phyloP scores from a whole-genome alignment of 2,329 filamentous ascomycete genomes.

The Neobulgaria alba region DNA sequence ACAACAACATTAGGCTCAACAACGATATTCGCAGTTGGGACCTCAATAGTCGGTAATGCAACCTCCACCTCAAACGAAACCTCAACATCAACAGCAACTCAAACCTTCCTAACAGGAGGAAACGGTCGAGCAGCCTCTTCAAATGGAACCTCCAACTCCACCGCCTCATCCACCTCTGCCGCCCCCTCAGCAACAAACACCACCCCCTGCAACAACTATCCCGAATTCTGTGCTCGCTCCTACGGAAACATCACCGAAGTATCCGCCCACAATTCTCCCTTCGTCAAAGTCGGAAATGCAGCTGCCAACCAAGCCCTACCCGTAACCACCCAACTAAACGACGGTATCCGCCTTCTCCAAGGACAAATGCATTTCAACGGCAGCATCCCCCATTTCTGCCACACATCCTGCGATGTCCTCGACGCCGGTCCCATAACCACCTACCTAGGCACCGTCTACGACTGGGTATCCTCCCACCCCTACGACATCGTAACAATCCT shows the following conservation, averaged over 20 bases:
- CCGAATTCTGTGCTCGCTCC: conserved; percentile 66
- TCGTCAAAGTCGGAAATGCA: conserved; percentile 59
- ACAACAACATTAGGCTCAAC: conserved; percentile 23
- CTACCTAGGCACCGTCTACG: conserved; percentile 59
- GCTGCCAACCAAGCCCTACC: conserved; percentile 66
- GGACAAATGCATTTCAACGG: conserved; percentile 56
- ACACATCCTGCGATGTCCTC: conserved; percentile 73
- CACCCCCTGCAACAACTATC: conserved; percentile 68
- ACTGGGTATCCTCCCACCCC: conserved; percentile 68
- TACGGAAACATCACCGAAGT: conserved; percentile 79
- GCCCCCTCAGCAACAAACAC: conserved; percentile 53
- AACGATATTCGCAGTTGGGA: conserved; percentile 21
- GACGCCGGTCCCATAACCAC: conserved; percentile 70
- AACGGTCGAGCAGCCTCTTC: conserved; percentile 28
- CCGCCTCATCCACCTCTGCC: conserved; percentile 36
- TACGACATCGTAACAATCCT: conserved; percentile 85
- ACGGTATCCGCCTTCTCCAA: conserved; percentile 60
- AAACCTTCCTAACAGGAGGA: conserved; percentile 31
- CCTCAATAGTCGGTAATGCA: conserved; percentile 13
- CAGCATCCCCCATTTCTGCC: conserved; percentile 66
- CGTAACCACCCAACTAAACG: conserved; percentile 66
- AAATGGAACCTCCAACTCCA: conserved; percentile 41
- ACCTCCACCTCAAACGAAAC: conserved; percentile 20
- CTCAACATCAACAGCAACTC: conserved; percentile 29
- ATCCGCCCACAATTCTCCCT: conserved; percentile 74